A percentile compares a stretch with the other conserved stretches of the same genome.
These are phyloP conservation scores for Leccinum aurantiacum DNA, from an alignment of 768 basidiomycete genomes.

Conservation along the genomic window DNA sequence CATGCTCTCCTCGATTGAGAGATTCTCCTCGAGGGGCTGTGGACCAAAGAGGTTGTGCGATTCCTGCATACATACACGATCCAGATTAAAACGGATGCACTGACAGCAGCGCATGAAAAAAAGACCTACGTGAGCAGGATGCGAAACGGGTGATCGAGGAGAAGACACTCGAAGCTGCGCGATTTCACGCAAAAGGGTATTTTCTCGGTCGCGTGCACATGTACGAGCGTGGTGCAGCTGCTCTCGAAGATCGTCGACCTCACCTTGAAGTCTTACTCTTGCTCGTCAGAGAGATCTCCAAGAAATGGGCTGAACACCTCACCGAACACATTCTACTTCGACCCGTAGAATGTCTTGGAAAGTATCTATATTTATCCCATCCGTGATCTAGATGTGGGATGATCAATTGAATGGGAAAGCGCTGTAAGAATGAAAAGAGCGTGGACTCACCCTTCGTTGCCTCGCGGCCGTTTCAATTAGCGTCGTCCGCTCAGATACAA, in stretches of 20 bases:
- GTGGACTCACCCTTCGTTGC: slow-evolving; percentile 24
- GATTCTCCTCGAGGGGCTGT: slow-evolving; percentile 32
- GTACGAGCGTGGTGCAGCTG: slow-evolving; percentile 29
- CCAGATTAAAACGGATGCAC: neutral
- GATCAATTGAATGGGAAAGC: neutral
- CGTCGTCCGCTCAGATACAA: slow-evolving; percentile 37
- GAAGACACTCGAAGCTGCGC: slow-evolving; percentile 11
- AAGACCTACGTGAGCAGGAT: slow-evolving; percentile 6
- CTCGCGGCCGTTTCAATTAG: slow-evolving; percentile 26
- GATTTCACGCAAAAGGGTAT: slow-evolving; percentile 35
- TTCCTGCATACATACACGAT: slow-evolving; percentile 4
- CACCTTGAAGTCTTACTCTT: slow-evolving; percentile 32
- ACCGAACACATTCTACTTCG: slow-evolving; percentile 40
- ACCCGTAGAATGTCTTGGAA: slow-evolving; percentile 29
- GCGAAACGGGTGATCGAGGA: slow-evolving; percentile 4
- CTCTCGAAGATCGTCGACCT: slow-evolving; percentile 28
- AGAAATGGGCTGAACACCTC: slow-evolving; percentile 3
- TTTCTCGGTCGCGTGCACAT: slow-evolving; percentile 33
- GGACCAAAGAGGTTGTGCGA: slow-evolving; percentile 7
- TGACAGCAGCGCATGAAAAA: neutral
- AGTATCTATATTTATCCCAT: slow-evolving; percentile 14
- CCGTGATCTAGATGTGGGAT: slow-evolving; percentile 12
- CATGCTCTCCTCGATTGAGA: slow-evolving; percentile 47
- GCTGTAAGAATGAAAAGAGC: neutral
- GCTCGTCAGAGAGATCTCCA: neutral